Evolutionary conservation across 2,329 filamentous ascomycete species (phyloP), one percentile per base, ranked within the genome.

Genomic region (Colletotrichum salicis): DNA sequence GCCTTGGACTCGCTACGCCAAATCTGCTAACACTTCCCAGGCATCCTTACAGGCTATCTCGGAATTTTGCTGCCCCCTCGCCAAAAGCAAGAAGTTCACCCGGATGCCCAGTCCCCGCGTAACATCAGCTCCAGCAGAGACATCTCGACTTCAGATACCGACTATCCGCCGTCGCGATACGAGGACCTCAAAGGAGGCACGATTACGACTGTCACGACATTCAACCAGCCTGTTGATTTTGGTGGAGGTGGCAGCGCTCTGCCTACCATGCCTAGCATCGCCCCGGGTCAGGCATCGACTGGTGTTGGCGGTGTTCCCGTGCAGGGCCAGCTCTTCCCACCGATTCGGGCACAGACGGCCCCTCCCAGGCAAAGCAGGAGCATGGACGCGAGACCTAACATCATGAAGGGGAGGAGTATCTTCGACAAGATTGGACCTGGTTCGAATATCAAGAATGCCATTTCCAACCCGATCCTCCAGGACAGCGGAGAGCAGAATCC

Each of bases 401-500:
- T 71, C 10, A 69, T 72, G 19, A 67, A 74, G 4, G 82, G 80
- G 68, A 80, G 77, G 65, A 70, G 75, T 37, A 74, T 80, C 27
- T 76, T 78, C n/a, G 76, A 74, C 2, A 78, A 74, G 22, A 74
- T 76, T 1, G 75, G 72, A 22, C 72, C 77, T 5, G 77, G 76
- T 11, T 52, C 74, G 15, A 78, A 76, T 62, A 73, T 75, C 29
- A 87, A 84, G 68, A 73, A 86, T 22, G 76, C 77, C 5, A 90
- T 90, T 41, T 89, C 87, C 12, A 80, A 82, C 13, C 88, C 88
- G 0, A 82, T 89, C 45, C 74, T 87, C 13, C 79, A 82, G 71
- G 73, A 78, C 51, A 69, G 64, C 41, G 77, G 76, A 27, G 80
- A 80, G 29, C 75, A 78, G 24, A 86, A 83, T 64, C 82, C 86